Evolutionary conservation across 768 basidiomycete species (phyloP).

Genomic region (Amanita jacksonii): DNA sequence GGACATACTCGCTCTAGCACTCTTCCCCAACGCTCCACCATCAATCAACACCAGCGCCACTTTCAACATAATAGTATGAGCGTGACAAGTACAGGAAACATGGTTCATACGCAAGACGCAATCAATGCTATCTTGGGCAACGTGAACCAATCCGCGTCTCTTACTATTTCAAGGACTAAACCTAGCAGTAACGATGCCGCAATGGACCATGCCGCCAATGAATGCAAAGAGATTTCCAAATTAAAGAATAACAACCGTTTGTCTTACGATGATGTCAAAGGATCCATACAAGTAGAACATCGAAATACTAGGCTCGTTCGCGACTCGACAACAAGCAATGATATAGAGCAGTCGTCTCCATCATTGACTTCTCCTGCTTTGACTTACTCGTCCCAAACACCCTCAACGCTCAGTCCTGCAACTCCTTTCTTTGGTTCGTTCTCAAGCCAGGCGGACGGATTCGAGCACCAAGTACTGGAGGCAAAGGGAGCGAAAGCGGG

Average conservation of each 20-base stretch:
- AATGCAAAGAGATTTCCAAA: conserved; percentile 1
- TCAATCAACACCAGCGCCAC: conserved; percentile 27
- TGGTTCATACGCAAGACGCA: conserved; percentile 7
- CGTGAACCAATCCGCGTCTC: conserved; percentile 1
- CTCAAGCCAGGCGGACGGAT: conserved; percentile 22
- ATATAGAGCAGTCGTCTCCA: conserved; percentile 34
- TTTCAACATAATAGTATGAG: conserved; percentile 42
- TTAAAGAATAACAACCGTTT: conserved; percentile 1
- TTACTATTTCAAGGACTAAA: conserved; percentile 5
- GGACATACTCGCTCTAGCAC: conserved; percentile 37
- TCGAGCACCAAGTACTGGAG: conserved; percentile 12
- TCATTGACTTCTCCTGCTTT: conserved; percentile 57
- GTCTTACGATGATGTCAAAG: conserved; percentile 6
- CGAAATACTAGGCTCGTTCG: conserved; percentile 2
- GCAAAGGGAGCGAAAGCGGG: conserved; percentile 2
- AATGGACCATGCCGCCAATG: conserved; percentile 2
- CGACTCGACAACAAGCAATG: conserved; percentile 12
- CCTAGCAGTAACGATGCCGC: conserved; percentile 7
- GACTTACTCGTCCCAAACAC: conserved; percentile 57
- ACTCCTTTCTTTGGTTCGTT: conserved; percentile 67
- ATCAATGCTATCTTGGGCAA: conserved; percentile 4
- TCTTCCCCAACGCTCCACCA: conserved; percentile 30
- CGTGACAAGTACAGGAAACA: conserved; percentile 17
- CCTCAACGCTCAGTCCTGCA: conserved; percentile 59
- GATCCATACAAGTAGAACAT: conserved; percentile 2